These are phyloP conservation scores for Botrytis aclada DNA, from an alignment of 2,329 filamentous ascomycete species.

Conservation along the genomic window DNA sequence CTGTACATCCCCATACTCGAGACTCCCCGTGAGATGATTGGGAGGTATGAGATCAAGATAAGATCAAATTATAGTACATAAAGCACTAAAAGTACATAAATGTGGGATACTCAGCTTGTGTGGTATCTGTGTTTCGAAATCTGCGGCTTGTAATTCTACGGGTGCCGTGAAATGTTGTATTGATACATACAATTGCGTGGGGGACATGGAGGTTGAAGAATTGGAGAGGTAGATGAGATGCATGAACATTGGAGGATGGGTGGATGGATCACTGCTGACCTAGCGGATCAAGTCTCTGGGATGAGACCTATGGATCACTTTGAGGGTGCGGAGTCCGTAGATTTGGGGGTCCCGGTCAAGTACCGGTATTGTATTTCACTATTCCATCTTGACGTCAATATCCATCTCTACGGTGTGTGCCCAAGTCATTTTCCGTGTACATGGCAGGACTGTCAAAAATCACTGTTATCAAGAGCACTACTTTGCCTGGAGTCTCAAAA, in stretches of 20 bases:
- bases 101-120: background rate
- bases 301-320: background rate
- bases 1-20: background rate
- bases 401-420: background rate
- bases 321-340: background rate
- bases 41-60: background rate
- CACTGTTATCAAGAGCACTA: background rate
- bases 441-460: background rate
- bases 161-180: background rate
- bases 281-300: background rate
- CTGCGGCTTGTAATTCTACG: background rate
- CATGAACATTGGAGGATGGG: background rate
- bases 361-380: background rate
- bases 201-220: background rate
- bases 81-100: background rate
- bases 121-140: background rate
- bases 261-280: background rate
- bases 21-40: background rate
- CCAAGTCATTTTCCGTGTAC: background rate
- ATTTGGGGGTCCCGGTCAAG: background rate
- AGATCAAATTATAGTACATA: background rate
- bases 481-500: background rate
- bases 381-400: constrained; percentile 3
- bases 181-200: background rate
- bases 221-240: background rate